These are phyloP conservation scores for Cryphonectria parasitica DNA, from an alignment of 2,329 filamentous ascomycete genomes.

Conservation along the genomic window DNA sequence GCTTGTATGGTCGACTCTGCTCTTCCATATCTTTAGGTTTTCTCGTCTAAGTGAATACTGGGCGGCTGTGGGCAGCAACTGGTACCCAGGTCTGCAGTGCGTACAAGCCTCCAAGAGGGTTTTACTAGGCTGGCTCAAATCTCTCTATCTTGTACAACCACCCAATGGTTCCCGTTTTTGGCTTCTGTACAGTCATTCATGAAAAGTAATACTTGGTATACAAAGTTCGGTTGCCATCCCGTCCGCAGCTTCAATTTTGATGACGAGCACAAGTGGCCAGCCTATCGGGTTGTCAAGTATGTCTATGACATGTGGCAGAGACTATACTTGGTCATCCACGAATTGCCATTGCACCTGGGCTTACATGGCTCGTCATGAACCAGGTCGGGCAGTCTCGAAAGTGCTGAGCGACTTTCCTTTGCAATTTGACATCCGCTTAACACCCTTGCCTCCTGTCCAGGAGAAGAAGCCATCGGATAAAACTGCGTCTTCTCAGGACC, in stretches of 20 bases:
- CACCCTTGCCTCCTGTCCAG: not conserved
- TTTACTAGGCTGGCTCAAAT: no score
- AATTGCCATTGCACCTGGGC: not conserved
- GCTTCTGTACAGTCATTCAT: conserved; percentile 44
- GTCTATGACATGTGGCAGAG: not conserved
- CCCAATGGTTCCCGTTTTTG: conserved; percentile 42
- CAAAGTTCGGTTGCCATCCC: not conserved
- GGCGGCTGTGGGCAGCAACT: no score
- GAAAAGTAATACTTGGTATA: conserved; percentile 30
- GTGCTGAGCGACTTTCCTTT: not conserved
- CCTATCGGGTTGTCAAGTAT: not conserved
- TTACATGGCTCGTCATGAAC: not conserved
- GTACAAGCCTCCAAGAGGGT: no score
- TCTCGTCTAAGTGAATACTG: no score
- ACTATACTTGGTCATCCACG: not conserved
- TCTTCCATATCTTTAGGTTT: no score
- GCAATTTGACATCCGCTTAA: not conserved
- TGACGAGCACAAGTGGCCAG: not conserved
- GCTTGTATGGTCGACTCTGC: no score
- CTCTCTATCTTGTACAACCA: conserved; percentile 46
- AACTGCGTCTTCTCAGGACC: not conserved
- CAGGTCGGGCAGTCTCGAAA: not conserved
- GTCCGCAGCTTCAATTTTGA: not conserved
- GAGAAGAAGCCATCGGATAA: not conserved
- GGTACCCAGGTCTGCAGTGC: no score